These are phyloP conservation scores for Claviceps capensis DNA, from an alignment of 2,329 filamentous ascomycete species.

Conservation along the genomic window DNA sequence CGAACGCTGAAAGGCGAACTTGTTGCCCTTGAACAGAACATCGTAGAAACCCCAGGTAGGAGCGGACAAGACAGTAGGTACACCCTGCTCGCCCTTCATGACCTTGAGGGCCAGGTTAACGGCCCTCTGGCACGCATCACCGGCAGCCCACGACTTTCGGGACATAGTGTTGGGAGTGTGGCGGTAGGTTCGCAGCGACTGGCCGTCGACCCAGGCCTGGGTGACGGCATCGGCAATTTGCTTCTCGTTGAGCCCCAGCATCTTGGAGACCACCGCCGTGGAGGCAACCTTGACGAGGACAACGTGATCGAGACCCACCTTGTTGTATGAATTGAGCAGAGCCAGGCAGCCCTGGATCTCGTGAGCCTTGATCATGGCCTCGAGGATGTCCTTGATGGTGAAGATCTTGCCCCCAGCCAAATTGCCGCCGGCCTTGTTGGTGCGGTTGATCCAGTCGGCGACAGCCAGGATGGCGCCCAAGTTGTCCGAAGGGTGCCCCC, in stretches of 20 bases:
- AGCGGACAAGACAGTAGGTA: slow-evolving; percentile 85
- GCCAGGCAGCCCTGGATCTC: slow-evolving; percentile 97
- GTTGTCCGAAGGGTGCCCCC: slow-evolving; percentile 98
- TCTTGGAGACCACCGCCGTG: slow-evolving; percentile 84
- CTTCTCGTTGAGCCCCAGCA: slow-evolving; percentile 78
- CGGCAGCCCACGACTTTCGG: slow-evolving; percentile 96
- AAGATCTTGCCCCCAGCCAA: slow-evolving; percentile 78
- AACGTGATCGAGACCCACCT: slow-evolving; percentile 94
- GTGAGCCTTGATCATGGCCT: slow-evolving; percentile 98
- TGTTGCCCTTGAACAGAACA: slow-evolving; percentile 89
- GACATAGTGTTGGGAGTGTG: slow-evolving; percentile 99
- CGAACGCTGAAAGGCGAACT: slow-evolving; percentile 88
- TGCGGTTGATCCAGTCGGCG: slow-evolving; percentile 93
- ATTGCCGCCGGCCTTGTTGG: slow-evolving; percentile 62
- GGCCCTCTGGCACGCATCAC: slow-evolving; percentile 91
- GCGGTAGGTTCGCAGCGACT: slow-evolving; percentile 90
- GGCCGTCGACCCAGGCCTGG: slow-evolving; percentile 95
- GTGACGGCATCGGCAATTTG: slow-evolving; percentile 93
- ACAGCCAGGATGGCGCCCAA: slow-evolving; percentile 91
- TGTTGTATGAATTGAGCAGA: slow-evolving; percentile 97
- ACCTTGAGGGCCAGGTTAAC: slow-evolving; percentile 89
- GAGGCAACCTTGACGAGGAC: slow-evolving; percentile 96
- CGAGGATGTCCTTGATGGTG: slow-evolving; percentile 79
- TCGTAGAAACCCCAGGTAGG: slow-evolving; percentile 98
- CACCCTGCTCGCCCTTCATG: slow-evolving; percentile 75